These are phyloP conservation scores for Xanthoconium stramineum DNA, from an alignment of 768 basidiomycete genomes.

Conservation along the genomic window DNA sequence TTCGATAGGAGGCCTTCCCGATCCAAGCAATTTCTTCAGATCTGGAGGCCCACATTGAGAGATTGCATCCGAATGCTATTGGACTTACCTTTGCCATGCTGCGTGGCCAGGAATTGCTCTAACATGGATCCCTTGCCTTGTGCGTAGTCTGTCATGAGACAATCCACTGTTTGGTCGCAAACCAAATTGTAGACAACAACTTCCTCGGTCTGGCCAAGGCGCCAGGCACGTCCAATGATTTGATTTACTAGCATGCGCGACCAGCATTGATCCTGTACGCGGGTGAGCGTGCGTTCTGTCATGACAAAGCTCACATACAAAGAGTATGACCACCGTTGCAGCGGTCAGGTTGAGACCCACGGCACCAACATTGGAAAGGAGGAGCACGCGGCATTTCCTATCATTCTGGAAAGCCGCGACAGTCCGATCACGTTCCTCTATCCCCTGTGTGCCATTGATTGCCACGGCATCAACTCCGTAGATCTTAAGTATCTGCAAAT, in stretches of 20 bases:
- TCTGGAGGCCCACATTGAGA: background rate
- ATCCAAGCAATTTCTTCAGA: background rate
- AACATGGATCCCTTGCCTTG: slow-evolving; percentile 12
- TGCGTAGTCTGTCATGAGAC: slow-evolving; percentile 9
- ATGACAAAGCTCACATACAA: background rate
- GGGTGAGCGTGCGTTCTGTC: background rate
- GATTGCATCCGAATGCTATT: too few relatives aligned
- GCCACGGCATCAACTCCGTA: slow-evolving; percentile 2
- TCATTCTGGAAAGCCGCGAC: background rate
- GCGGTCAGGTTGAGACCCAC: slow-evolving; percentile 4
- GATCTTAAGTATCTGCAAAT: background rate
- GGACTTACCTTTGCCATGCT: background rate
- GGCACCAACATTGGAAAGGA: slow-evolving; percentile 1
- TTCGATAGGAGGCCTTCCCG: background rate
- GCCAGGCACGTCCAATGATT: slow-evolving; percentile 13
- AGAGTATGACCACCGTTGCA: slow-evolving; percentile 2
- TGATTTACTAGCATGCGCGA: slow-evolving; percentile 12
- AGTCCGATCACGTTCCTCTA: background rate
- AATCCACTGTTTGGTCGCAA: slow-evolving; percentile 6
- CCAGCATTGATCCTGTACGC: slow-evolving; percentile 9
- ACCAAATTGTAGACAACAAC: slow-evolving; percentile 11
- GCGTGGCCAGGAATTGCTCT: slow-evolving; percentile 1
- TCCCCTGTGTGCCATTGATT: slow-evolving; percentile 2
- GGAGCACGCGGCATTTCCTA: background rate
- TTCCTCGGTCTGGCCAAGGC: slow-evolving; percentile 4